Base-by-base conservation (phyloP, 768 basidiomycete genomes). In the Boletus sp. region DNA sequence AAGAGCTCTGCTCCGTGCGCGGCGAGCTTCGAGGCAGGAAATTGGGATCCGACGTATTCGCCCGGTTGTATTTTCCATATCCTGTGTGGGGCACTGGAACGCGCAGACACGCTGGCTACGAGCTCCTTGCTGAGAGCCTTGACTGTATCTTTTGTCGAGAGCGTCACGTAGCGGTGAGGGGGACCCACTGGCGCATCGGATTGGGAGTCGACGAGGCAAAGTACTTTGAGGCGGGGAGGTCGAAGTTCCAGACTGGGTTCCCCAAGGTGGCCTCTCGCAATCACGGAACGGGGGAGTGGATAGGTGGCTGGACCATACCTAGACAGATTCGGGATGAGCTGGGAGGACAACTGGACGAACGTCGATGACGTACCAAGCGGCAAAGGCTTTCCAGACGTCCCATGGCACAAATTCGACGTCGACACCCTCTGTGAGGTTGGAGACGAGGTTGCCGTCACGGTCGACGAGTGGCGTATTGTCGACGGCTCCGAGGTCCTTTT, bases 391-490 rank as follows among this genome's bases (percentile, higher is more conserved):
- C 94, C 93, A 96, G 20, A 84, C 85, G 28, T 80, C 78, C 56
- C 78, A 75, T 2, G 92, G 90, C 4, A 97, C 78, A 62, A 84
- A 89, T 68, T 91, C 88, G 50, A 89, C 81, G 67, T 97, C 81
- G 30, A 83, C 68, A 20, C 84, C 82, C 65, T 94, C 90, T 29
- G 74, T 59, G 15, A 87, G 67, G 57, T 76, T 75, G 5, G 72
- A 69, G 52, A 67, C 66, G 54, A 82, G 71, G 56, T 76, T 67
- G 44, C 81, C 83, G 55, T 78, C 76, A 11, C 73, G 65, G 65
- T 86, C 84, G 52, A 90, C 70, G 45, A 96, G 77, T 15, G 73
- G 67, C 20, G 83, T 74, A 71, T 94, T 95, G 69, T 94, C 83
- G 50, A 95, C 83, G 32, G 90, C 83, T 28, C 86, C 87, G 57